These are phyloP conservation scores for Candida peoriensis DNA, from an alignment of 805 yeast genomes.

Conservation along the genomic window DNA sequence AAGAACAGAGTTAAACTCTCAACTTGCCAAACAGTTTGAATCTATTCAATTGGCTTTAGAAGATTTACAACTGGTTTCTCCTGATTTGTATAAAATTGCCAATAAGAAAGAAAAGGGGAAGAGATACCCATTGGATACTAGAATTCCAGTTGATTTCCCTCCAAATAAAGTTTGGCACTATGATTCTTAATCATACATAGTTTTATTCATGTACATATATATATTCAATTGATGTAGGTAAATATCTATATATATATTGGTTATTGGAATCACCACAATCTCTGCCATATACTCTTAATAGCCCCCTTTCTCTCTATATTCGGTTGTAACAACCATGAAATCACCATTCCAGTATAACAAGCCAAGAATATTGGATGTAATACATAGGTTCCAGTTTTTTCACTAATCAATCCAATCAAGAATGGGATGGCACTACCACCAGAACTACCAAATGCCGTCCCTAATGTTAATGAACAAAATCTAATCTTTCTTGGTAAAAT, in stretches of 20 bases:
- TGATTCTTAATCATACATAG: slow-evolving; percentile 28
- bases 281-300: slow-evolving; percentile 17
- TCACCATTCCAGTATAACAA: slow-evolving; percentile 29
- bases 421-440: slow-evolving; percentile 57
- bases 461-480: slow-evolving; percentile 42
- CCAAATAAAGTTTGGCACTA: slow-evolving; percentile 77
- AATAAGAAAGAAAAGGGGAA: slow-evolving; percentile 46
- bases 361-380: slow-evolving; percentile 44
- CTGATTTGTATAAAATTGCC: slow-evolving; percentile 58
- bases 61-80: slow-evolving; percentile 48
- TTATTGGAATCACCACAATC: slow-evolving; percentile 16
- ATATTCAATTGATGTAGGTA: not conserved
- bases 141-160: slow-evolving; percentile 88
- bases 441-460: slow-evolving; percentile 51
- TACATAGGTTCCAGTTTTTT: slow-evolving; percentile 41
- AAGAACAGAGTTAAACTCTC: slow-evolving; percentile 35
- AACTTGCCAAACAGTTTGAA: slow-evolving; percentile 55
- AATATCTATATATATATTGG: not conserved
- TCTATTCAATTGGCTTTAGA: slow-evolving; percentile 69
- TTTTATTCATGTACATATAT: not conserved
- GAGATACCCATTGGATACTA: slow-evolving; percentile 76
- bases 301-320: slow-evolving; percentile 32
- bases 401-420: slow-evolving; percentile 43
- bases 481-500: slow-evolving; percentile 47
- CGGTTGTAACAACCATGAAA: slow-evolving; percentile 39